A percentile compares a stretch with the other conserved stretches of the same genome.
Conservation (phyloP, 2,329 filamentous ascomycete species). For the Calcarisporium arbuscula region DNA sequence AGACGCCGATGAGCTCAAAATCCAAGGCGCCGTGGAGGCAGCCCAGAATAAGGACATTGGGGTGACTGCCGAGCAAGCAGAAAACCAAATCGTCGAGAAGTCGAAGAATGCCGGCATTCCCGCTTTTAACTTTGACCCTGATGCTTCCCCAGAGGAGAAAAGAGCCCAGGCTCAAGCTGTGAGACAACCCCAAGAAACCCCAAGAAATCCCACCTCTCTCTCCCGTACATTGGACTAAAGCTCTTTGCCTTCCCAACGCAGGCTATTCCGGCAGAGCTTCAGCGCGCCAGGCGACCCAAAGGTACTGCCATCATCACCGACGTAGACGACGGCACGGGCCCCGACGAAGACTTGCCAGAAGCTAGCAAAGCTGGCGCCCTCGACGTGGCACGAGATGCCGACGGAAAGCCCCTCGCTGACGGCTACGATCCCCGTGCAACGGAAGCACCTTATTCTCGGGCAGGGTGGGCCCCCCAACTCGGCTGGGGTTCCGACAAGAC, state of each 20-base stretch:
- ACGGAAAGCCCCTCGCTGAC: constrained; percentile 42
- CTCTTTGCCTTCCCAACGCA: constrained; percentile 13
- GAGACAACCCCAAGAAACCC: constrained; percentile 25
- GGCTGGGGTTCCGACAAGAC: constrained; percentile 58
- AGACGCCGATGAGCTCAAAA: constrained; percentile 61
- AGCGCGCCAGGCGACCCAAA: constrained; percentile 37
- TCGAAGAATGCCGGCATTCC: constrained; percentile 71
- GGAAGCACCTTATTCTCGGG: constrained; percentile 40
- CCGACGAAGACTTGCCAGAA: constrained; percentile 71
- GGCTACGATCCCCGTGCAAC: constrained; percentile 48
- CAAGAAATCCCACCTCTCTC: not conserved
- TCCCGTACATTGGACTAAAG: not conserved
- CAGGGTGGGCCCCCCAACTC: constrained; percentile 87
- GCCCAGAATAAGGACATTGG: constrained; percentile 63
- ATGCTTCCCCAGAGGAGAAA: constrained; percentile 80
- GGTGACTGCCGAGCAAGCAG: constrained; percentile 63
- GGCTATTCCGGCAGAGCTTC: constrained; percentile 33
- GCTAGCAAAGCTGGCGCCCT: constrained; percentile 66
- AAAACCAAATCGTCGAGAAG: constrained; percentile 69
- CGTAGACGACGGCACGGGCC: constrained; percentile 62
- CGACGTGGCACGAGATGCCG: constrained; percentile 41
- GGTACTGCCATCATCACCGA: constrained; percentile 72
- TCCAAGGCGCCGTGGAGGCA: constrained; percentile 72
- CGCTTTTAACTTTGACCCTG: constrained; percentile 80
- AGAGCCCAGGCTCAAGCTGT: constrained; percentile 71